Evolutionary conservation across 306 rosid genomes (phyloP).

Genomic region (Hippophae rhamnoides): DNA sequence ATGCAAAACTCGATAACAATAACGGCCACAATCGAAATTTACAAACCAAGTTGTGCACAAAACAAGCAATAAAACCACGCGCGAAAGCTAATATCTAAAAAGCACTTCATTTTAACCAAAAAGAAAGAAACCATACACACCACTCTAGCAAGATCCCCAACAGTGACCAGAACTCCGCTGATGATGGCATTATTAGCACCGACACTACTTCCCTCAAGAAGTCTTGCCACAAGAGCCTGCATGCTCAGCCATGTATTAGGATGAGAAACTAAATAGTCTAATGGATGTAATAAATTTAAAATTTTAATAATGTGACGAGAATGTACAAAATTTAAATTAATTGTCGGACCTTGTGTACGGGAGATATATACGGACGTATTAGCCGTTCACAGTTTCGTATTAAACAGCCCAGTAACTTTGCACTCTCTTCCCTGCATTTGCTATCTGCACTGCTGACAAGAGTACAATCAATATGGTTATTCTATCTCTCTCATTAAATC

Average conservation of each 20-base stretch:
- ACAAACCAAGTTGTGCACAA: too few species aligned
- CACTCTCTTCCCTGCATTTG: slow-evolving; percentile 99
- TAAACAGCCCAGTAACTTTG: slow-evolving; percentile 88
- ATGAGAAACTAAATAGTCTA: slow-evolving; percentile 11
- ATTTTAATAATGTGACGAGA: slow-evolving; percentile 1
- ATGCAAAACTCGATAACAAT: too few species aligned
- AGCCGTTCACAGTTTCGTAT: slow-evolving; percentile 92
- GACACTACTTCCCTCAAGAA: slow-evolving; percentile 47
- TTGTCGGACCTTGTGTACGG: slow-evolving; percentile 73
- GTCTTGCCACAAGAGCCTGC: slow-evolving; percentile 94
- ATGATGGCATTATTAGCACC: slow-evolving; percentile 73
- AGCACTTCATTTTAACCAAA: not conserved
- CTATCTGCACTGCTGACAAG: slow-evolving; percentile 92
- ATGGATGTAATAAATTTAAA: not conserved
- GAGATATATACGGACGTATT: slow-evolving; percentile 90
- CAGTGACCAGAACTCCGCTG: slow-evolving; percentile 96
- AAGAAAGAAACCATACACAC: slow-evolving; percentile 37
- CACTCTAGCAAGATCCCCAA: slow-evolving; percentile 99
- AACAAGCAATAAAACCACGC: too few species aligned
- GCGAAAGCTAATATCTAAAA: not conserved
- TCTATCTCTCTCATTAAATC: too few species aligned
- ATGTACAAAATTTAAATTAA: slow-evolving; percentile 11
- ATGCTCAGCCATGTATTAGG: slow-evolving; percentile 20
- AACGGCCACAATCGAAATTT: too few species aligned
- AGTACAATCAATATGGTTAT: slow-evolving; percentile 22